A percentile compares a stretch with the other conserved stretches of the same genome.
These are phyloP conservation scores for Epithemia pelagica DNA, from an alignment of 108 stramenopile species.

Conservation along the genomic window DNA sequence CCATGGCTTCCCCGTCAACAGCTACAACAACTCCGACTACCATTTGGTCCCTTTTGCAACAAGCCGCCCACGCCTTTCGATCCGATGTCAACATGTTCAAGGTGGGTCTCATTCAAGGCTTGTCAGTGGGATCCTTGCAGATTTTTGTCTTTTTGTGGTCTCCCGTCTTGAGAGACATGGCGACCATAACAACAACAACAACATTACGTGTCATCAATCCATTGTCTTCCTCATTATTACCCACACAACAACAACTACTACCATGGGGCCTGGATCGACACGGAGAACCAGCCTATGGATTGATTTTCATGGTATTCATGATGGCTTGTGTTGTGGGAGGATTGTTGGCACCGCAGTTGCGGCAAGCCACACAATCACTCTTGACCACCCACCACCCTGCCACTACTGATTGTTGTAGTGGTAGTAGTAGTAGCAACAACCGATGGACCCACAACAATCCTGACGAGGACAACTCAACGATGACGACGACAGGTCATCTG, in stretches of 20 bases:
- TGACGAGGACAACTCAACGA: neutral
- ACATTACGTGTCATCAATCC: too few species aligned
- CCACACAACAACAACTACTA: neutral
- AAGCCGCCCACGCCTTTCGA: conserved; percentile 24
- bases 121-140: conserved; percentile 65
- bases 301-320: conserved; percentile 80
- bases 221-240: neutral
- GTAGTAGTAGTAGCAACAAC: too few species aligned
- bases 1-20: neutral
- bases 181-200: conserved; percentile 8
- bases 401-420: neutral
- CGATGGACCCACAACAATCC: too few species aligned
- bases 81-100: conserved; percentile 36
- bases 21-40: neutral
- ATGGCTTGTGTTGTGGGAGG: conserved; percentile 67
- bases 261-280: conserved; percentile 30
- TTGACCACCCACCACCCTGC: neutral
- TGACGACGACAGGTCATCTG: conserved; percentile 12
- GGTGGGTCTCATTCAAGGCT: conserved; percentile 57
- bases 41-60: conserved; percentile 10
- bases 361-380: conserved; percentile 18
- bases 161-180: conserved; percentile 42
- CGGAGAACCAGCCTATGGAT: conserved; percentile 56
- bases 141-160: conserved; percentile 82
- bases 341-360: conserved; percentile 26